Base-by-base conservation (phyloP, 305 asterid genomes). In the Solanum hybrid region DNA sequence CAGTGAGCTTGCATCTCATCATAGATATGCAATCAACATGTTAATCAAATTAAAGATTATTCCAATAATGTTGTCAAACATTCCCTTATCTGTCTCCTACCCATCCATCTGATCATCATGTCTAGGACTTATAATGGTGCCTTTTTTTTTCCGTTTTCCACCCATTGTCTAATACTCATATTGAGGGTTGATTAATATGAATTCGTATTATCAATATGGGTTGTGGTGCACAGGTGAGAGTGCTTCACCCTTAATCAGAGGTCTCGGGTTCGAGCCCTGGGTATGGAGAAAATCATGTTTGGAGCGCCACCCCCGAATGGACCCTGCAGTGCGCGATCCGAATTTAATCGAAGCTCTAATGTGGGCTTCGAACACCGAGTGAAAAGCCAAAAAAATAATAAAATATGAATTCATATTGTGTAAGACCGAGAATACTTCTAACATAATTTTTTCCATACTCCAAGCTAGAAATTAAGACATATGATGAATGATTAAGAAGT, bases 51-150 rank as follows among this genome's bases (percentile, higher is more conserved):
- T 29, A 46, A 46, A 83, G 29, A 46, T 18, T 75, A 13, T 83
- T 83, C 16, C 1, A 29, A 29, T 29, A 26, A 42, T 82, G 87
- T 82, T 42, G 26, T 82, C 37, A 40, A 40, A 83, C 74, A 46
- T 83, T 83, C 40, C 40, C 87, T 83, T 46, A 46, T 83, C 73
- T 83, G 87, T 83, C 74, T 46, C 87, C 87, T 46, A 10, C 40
- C 87, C 4, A 83, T 83, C 29, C 10, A 29, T 18, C 74, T 46
- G 36, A 82, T 82, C 74, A 83, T 83, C 87, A 46, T 83, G 74
- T 31, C 12, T 18, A 83, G 87, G 87, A 83, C 87, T 83, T 83
- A 29, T 29, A 46, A 5, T 83, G 73, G 2, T 42, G 28, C 13
- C 34, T 14, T 31, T 2, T 18, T 1, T 33, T 71, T 14, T 14